Evolutionary conservation across 2,329 filamentous ascomycete species (phyloP).

Genomic region (Periconia digitata): DNA sequence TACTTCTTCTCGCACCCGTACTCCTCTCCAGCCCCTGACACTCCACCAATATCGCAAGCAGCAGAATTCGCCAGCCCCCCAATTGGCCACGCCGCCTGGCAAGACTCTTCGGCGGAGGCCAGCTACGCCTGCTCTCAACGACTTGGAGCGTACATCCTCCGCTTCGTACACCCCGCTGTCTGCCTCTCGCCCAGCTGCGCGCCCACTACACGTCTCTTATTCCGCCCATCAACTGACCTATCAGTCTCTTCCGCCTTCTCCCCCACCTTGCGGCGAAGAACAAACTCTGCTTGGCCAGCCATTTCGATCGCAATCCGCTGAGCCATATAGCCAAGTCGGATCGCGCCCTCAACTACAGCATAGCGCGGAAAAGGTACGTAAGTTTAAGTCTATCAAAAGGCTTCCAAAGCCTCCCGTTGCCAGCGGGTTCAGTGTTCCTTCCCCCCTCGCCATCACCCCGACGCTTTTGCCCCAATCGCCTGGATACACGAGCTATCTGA

Average conservation of each 20-base stretch:
- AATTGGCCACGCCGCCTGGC: constrained; percentile 28
- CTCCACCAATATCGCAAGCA: constrained; percentile 45
- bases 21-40: constrained; percentile 38
- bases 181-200: constrained; percentile 16
- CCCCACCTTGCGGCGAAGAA: constrained; percentile 11
- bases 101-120: constrained; percentile 41
- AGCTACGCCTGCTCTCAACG: constrained; percentile 36
- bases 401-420: constrained; percentile 32
- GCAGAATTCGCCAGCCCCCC: constrained; percentile 36
- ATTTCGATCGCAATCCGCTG: constrained; percentile 31
- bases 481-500: constrained; percentile 18
- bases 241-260: constrained; percentile 19
- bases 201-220: constrained; percentile 30
- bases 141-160: constrained; percentile 28
- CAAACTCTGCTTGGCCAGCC: constrained; percentile 19
- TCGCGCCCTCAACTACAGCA: constrained; percentile 8
- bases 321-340: constrained; percentile 20
- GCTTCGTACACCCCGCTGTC: constrained; percentile 12
- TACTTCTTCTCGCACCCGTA: constrained; percentile 33
- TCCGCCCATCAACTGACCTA: constrained; percentile 31
- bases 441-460: constrained; percentile 20
- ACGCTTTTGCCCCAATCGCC: constrained; percentile 18
- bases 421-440: constrained; percentile 11
- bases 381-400: constrained; percentile 39
- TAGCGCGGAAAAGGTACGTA: constrained; percentile 21